Evolutionary conservation across 371 early-diverging fungal genomes (phyloP).

Genomic region (Vairimorpha ceranae): DNA sequence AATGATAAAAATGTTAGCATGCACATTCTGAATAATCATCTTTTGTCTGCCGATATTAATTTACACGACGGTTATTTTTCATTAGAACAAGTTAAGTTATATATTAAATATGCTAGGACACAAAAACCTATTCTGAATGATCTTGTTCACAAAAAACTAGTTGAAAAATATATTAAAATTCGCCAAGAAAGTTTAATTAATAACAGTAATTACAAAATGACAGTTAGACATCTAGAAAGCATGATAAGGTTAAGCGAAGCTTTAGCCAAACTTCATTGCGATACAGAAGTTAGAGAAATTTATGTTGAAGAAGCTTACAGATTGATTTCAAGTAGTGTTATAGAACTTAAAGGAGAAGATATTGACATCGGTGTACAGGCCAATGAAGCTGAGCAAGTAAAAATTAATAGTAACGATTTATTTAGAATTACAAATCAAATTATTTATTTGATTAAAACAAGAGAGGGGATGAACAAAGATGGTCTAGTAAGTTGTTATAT

Average conservation of each 20-base stretch:
- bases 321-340: slow-evolving; percentile 78
- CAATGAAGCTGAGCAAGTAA: slow-evolving; percentile 58
- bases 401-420: slow-evolving; percentile 52
- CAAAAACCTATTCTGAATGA: slow-evolving; percentile 66
- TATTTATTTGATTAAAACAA: slow-evolving; percentile 51
- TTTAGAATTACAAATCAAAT: slow-evolving; percentile 50
- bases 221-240: slow-evolving; percentile 63
- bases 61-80: slow-evolving; percentile 27
- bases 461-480: slow-evolving; percentile 59
- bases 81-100: slow-evolving; percentile 58
- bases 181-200: slow-evolving; percentile 74
- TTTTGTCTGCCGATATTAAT: slow-evolving; percentile 65
- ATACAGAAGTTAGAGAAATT: slow-evolving; percentile 41
- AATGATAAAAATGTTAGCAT: slow-evolving; percentile 83
- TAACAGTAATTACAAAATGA: slow-evolving; percentile 56
- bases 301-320: slow-evolving; percentile 83
- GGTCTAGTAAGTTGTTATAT: slow-evolving; percentile 65
- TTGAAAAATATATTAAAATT: slow-evolving; percentile 77
- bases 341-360: slow-evolving; percentile 79
- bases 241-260: slow-evolving; percentile 64
- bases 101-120: slow-evolving; percentile 51
- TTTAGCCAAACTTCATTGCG: slow-evolving; percentile 64
- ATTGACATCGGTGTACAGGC: slow-evolving; percentile 64
- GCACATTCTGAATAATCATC: slow-evolving; percentile 84
- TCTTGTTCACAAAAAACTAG: slow-evolving; percentile 71